These are phyloP conservation scores for Emmonsiellopsis sp. DNA, from an alignment of 2,329 filamentous ascomycete genomes.

Conservation along the genomic window DNA sequence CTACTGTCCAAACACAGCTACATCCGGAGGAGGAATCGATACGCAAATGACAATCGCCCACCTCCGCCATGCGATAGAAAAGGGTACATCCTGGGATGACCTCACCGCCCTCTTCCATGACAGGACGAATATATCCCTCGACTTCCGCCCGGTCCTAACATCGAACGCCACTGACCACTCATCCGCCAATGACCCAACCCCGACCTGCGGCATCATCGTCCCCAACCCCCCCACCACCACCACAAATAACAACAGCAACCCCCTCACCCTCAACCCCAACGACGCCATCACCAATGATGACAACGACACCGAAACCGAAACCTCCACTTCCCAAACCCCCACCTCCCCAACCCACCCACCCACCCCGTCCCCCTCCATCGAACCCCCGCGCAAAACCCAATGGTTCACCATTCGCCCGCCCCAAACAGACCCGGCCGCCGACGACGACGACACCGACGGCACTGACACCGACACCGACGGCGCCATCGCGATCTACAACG, in stretches of 20 bases:
- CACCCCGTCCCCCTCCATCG: too few relatives aligned
- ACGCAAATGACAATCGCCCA: conserved; percentile 5
- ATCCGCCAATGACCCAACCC: background rate
- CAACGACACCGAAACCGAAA: background rate
- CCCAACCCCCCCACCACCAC: too few relatives aligned
- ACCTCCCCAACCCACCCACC: too few relatives aligned
- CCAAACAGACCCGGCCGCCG: too few relatives aligned
- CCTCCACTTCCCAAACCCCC: too few relatives aligned
- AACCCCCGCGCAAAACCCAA: too few relatives aligned
- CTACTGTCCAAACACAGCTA: too few relatives aligned
- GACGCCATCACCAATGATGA: background rate
- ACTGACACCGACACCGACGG: too few relatives aligned
- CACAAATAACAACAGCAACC: too few relatives aligned
- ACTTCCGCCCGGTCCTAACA: background rate
- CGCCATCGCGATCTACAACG: background rate
- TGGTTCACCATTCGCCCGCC: too few relatives aligned
- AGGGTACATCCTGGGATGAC: background rate
- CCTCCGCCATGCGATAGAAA: conserved; percentile 4
- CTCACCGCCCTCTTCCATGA: background rate
- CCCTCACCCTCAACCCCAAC: background rate
- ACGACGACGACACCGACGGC: too few relatives aligned
- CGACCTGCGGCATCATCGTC: background rate
- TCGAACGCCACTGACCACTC: background rate
- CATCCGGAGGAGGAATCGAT: too few relatives aligned
- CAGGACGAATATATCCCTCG: background rate